Base-by-base conservation (phyloP, 1,284 basidiomycete genomes). In the Inonotus hispidus region DNA sequence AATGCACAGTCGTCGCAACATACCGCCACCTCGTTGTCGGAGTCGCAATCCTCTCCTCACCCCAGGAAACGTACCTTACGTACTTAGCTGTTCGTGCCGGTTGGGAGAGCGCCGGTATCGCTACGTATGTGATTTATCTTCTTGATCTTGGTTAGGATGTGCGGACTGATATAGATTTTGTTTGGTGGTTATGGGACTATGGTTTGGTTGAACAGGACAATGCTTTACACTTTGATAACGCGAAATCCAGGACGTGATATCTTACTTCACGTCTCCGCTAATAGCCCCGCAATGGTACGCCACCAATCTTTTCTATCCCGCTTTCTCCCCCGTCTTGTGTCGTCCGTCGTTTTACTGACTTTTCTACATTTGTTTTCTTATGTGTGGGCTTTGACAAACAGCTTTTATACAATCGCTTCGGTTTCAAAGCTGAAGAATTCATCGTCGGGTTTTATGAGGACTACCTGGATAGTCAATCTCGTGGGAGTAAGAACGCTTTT, bases 391-490 rank as follows among this genome's bases (percentile, higher is more conserved):
- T 35, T 38, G 46, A 38, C 41, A 29, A 39, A 32, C 60, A 90
- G 89, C 73, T 91, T 4, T 70, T 91, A 14, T 92, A 92, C 71
- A 91, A 92, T 65, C 82, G 83, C 57, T 91, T 92, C 66, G 90
- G 90, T 19, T 91, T 92, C 79, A 92, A 92, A 68, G 87, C 88
- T 0, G 89, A 91, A 71, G 87, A 88, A 69, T 91, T 90, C 65
- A 79, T 92, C 39, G 82, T 82, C 29, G 88, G 87, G 19, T 92
- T 92, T 66, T 92, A 91, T 65, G 85, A 89, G 50, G 79, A 84
- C 47, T 91, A 90, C 69, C 73, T 91, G 19, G 82, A 86, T 67
- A 72, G 81, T 3, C 75, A 82, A 23, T 88, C 87, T 19, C 79
- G 82, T 59, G 79, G 79, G 7, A 90, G 88, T 11, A 90, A 86